These are phyloP conservation scores for Trametes punicea DNA, from an alignment of 768 basidiomycete species.

Conservation along the genomic window DNA sequence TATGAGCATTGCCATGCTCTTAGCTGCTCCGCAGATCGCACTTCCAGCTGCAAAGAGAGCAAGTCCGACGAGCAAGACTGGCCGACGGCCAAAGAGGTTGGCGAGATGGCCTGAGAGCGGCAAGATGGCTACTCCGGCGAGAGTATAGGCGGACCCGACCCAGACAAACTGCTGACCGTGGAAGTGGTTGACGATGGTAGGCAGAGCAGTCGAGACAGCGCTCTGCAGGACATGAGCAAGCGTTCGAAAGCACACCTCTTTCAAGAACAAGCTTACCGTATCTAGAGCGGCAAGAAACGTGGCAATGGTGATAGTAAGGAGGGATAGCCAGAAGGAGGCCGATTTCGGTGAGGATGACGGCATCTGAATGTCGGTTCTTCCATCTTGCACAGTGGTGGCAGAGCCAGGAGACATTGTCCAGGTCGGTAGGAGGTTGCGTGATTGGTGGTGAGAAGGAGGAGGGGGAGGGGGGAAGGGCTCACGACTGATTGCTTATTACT, in stretches of 20 bases:
- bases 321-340: not conserved
- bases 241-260: not conserved
- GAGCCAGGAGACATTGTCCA: too few species aligned
- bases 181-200: constrained; percentile 16
- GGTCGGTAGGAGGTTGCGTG: too few species aligned
- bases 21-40: constrained; percentile 37
- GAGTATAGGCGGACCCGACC: constrained; percentile 31
- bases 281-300: constrained; percentile 1
- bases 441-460: too few species aligned
- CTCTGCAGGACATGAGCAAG: not conserved
- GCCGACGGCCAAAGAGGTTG: constrained; percentile 34
- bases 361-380: too few species aligned
- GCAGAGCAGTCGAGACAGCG: constrained; percentile 24
- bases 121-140: constrained; percentile 33
- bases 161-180: constrained; percentile 21
- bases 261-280: not conserved
- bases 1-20: constrained; percentile 40
- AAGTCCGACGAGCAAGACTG: constrained; percentile 29
- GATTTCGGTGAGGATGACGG: not conserved
- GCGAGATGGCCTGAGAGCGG: constrained; percentile 33
- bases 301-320: not conserved
- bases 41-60: constrained; percentile 37
- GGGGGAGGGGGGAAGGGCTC: too few species aligned
- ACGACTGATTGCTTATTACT: too few species aligned
- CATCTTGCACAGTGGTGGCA: too few species aligned